Percentiles rank a stretch among this genome's conserved stretches.
Evolutionary conservation across 805 yeast genomes (phyloP).

Genomic region (Lipomyces sp.): DNA sequence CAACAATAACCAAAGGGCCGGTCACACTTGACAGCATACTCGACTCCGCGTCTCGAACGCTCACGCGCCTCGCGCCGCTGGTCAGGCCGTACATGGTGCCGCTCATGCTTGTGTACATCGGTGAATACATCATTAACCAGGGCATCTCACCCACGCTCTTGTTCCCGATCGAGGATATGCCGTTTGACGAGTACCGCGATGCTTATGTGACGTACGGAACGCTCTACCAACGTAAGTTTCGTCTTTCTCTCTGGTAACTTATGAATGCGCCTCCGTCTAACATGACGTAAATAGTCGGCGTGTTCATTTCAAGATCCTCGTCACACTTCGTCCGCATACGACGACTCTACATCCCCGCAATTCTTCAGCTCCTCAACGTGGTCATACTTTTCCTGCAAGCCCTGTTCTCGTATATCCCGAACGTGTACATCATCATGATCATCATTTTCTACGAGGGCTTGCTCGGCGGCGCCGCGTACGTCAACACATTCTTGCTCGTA

Average conservation of each 20-base stretch:
- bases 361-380: slow-evolving; percentile 66
- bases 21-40: slow-evolving; percentile 10
- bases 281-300: slow-evolving; percentile 54
- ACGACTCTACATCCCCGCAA: slow-evolving; percentile 57
- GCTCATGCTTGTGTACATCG: slow-evolving; percentile 71
- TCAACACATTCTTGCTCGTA: slow-evolving; percentile 79
- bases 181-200: slow-evolving; percentile 71
- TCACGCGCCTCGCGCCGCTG: slow-evolving; percentile 33
- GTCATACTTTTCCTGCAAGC: slow-evolving; percentile 62
- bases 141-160: slow-evolving; percentile 86
- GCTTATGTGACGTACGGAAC: slow-evolving; percentile 90
- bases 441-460: slow-evolving; percentile 80
- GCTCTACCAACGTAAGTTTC: slow-evolving; percentile 61
- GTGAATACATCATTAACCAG: slow-evolving; percentile 87
- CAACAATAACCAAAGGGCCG: neutral
- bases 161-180: slow-evolving; percentile 68
- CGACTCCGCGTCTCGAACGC: slow-evolving; percentile 22
- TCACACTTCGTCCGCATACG: slow-evolving; percentile 59
- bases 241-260: too few species aligned
- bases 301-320: slow-evolving; percentile 85
- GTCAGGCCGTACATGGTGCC: slow-evolving; percentile 69
- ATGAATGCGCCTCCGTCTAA: too few species aligned
- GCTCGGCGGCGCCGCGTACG: slow-evolving; percentile 86
- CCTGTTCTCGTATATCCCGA: slow-evolving; percentile 52
- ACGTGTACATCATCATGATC: slow-evolving; percentile 58